Evolutionary conservation across 768 basidiomycete genomes (phyloP), one percentile per base, ranked within the genome.

Genomic region (Sporobolomyces phaffii): DNA sequence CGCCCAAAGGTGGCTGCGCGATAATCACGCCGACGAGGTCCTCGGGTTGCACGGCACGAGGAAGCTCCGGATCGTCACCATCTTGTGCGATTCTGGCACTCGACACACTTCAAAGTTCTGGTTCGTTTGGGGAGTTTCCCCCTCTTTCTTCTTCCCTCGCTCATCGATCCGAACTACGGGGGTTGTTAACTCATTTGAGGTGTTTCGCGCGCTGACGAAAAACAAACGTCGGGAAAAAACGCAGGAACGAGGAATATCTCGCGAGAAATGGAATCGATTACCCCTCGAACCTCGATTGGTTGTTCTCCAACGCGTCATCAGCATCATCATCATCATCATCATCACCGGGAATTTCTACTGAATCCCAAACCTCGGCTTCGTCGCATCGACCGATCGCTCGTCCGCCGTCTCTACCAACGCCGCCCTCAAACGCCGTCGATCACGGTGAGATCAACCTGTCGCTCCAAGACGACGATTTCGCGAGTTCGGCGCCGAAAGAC

Each of bases 41-140:
- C 22, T 36, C 8, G 45, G 47, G 38, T 4, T 41, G 28, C 5
- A 28, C 11, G 62, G 59, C 7, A 24, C 36, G 20, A 86, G 89
- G 6, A 83, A 88, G 33, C 43, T 56, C 74, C 83, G 81, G 11
- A 78, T 97, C 28, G 90, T 91, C 29, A 99, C 94, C 0, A 85
- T 98, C 57, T 73, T 98, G 88, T 96, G 75, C 74, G 94, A 98
- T 77, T 90, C 91, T 13, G 94, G 94, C 0, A 85, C 79, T 48
- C 81, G 94, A 60, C 93, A 98, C 33, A 31, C 38, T 41, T 72
- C 59, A 47, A 57, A 38, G 79, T 85, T 84, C 75, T 84, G 84
- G 84, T 84, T 60, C 62, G 81, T 75, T 24, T 2, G n/a, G n/a
- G n/a, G n/a, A n/a, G n/a, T 17, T 9, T 3, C 24, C 22, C 34